These are phyloP conservation scores for Lathyrus aphaca DNA, from an alignment of 306 rosid species.

Conservation along the genomic window DNA sequence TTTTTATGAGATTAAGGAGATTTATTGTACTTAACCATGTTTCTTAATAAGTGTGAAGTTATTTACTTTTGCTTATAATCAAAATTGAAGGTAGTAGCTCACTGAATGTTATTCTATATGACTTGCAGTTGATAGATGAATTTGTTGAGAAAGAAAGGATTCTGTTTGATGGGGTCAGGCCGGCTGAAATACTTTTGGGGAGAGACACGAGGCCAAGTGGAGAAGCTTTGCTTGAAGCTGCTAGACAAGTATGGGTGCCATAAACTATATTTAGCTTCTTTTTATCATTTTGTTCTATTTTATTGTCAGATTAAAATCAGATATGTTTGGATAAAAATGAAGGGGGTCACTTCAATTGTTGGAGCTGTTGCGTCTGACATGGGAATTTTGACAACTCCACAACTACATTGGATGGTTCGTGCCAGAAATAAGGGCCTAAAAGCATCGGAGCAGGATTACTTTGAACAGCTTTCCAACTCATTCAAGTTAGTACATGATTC, in stretches of 20 bases:
- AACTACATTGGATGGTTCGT: conserved; percentile 94
- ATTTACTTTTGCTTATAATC: background rate
- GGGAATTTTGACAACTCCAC: conserved; percentile 91
- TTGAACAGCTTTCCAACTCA: conserved; percentile 69
- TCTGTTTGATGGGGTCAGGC: conserved; percentile 47
- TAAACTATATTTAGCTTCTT: conserved; percentile 19
- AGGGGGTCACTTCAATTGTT: conserved; percentile 79
- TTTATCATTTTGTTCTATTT: background rate
- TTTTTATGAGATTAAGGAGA: background rate
- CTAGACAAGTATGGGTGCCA: conserved; percentile 57
- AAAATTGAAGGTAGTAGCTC: background rate
- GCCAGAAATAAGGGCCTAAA: conserved; percentile 62
- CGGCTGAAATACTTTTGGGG: conserved; percentile 66
- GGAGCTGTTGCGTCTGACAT: conserved; percentile 66
- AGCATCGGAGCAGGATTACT: conserved; percentile 73
- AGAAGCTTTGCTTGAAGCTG: conserved; percentile 74
- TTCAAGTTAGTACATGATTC: conserved; percentile 63
- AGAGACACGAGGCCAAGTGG: conserved; percentile 99
- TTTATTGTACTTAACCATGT: background rate
- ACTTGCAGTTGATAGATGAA: conserved; percentile 59
- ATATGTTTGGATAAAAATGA: conserved; percentile 36
- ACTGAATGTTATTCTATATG: conserved; percentile 20
- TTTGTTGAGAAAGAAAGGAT: conserved; percentile 68
- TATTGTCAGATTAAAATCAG: background rate
- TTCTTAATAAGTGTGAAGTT: background rate